Base-by-base conservation (phyloP, 331 rosid species). In the Telfairia occidentalis region DNA sequence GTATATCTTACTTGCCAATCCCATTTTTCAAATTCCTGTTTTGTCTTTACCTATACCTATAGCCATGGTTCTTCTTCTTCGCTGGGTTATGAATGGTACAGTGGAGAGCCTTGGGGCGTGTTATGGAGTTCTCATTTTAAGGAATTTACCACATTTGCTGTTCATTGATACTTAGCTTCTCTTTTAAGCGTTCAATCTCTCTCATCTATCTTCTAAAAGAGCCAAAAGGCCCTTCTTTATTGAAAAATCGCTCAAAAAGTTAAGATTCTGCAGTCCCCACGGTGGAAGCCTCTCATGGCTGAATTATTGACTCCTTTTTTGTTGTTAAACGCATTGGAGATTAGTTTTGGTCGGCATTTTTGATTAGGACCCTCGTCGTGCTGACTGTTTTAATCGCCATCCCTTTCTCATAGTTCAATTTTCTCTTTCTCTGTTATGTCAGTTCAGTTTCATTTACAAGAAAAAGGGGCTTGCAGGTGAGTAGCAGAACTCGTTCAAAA, bases 181-280 rank as follows among this genome's bases (percentile, higher is more conserved):
- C 42, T 71, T 46, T 15, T 1, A 45, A 43, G 38, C 54, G 55
- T 69, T 1, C 55, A 40, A 64, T 64, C 32, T 64, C 32, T 64
- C 32, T 64, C 32, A 64, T 37, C 12, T 38, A 42, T 71, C 60
- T 48, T 29, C 23, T 29, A 38, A 46, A 32, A 16, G n/a, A 8
- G 43, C 75, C 57, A 71, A 71, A 70, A 26, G 35, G 40, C n/a
- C n/a, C 40, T 71, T 48, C 45, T 32, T 29, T 2, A 18, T 48
- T 71, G 59, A 30, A 71, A 71, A 46, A 46, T 71, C 45, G 5
- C 75, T 29, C 42, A 48, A 71, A 71, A 71, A 71, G 75, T 48
- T 18, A 48, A 71, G 75, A 71, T 71, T 67, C 60, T 71, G 75
- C 75, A 48, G 75, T 71, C 75, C 76, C 75, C 29, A 71, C 75